A percentile compares a stretch with the other conserved stretches of the same genome.
Conservation (phyloP, 768 basidiomycete species). For the Pleurotus tuoliensis region DNA sequence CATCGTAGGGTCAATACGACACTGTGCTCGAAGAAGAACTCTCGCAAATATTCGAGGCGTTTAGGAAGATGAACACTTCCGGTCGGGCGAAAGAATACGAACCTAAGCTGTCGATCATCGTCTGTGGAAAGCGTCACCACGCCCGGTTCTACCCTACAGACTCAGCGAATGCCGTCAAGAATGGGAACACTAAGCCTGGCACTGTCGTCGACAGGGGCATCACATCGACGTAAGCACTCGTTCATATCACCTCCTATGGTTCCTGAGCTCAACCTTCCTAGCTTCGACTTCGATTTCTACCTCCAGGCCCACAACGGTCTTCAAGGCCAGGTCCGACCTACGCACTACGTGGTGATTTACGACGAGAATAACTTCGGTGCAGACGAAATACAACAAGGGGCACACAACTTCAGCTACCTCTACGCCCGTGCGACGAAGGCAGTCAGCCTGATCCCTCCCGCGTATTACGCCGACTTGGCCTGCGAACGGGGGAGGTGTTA, state of each 20-base stretch:
- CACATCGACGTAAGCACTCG: slow-evolving; percentile 52
- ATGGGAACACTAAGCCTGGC: slow-evolving; percentile 77
- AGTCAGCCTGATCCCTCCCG: slow-evolving; percentile 75
- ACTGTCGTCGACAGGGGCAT: slow-evolving; percentile 80
- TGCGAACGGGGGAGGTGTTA: slow-evolving; percentile 79
- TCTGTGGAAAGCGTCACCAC: slow-evolving; percentile 49
- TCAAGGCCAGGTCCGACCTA: slow-evolving; percentile 67
- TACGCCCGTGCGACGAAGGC: slow-evolving; percentile 84
- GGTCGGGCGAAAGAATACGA: slow-evolving; percentile 43
- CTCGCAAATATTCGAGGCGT: slow-evolving; percentile 57
- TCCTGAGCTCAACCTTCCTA: slow-evolving; percentile 16
- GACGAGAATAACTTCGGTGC: slow-evolving; percentile 70
- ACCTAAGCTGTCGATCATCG: slow-evolving; percentile 66
- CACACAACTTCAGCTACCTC: slow-evolving; percentile 65
- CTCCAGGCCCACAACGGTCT: slow-evolving; percentile 74
- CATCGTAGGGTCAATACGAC: slow-evolving; percentile 67
- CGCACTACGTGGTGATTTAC: slow-evolving; percentile 78
- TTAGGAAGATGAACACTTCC: slow-evolving; percentile 44
- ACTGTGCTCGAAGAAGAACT: slow-evolving; percentile 58
- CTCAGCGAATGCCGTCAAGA: slow-evolving; percentile 46
- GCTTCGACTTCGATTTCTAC: slow-evolving; percentile 65
- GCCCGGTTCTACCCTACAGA: slow-evolving; percentile 54
- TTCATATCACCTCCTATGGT: neutral
- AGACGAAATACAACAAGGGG: slow-evolving; percentile 71
- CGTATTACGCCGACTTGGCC: slow-evolving; percentile 80